Base-by-base conservation (phyloP, 306 rosid genomes). In the Quercus gilva region DNA sequence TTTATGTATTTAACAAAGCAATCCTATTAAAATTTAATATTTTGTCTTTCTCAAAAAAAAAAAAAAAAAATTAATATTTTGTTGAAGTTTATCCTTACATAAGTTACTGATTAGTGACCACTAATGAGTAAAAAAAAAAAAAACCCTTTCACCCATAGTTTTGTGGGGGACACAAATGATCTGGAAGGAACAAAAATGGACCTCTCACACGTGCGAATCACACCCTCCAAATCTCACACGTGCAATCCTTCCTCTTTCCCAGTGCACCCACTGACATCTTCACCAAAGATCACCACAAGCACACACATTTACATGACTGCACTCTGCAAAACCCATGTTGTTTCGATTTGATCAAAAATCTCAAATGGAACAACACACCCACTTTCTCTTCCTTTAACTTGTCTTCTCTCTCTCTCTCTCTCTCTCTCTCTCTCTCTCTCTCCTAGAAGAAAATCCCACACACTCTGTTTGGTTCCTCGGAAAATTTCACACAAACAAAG, bases 391-490 rank as follows among this genome's bases (percentile, higher is more conserved):
- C 18, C 67, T 60, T 1, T 25, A 7, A 4, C 8, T 59, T 21
- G 12, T 13, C 23, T 5, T 29, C 18, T 18, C 41, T 35, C 41
- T 35, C 41, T 35, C 41, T n/a, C n/a, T n/a, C n/a, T n/a, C n/a
- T n/a, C n/a, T 33, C 37, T 33, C 35, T 0, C 35, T 33, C 18
- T 65, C 49, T 9, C 45, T 31, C 15, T 19, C 33, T 20, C 43
- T 2, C n/a, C 37, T 18, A 33, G 55, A 20, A 57, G 76, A 52
- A 64, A 75, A 45, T 79, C 67, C 73, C 2, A 15, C 58, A 77
- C 37, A 72, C 59, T 84, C 61, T 49, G 63, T 69, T 43, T 76
- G 82, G 74, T 78, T 83, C 76, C 26, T 67, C 28, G 21, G 78
- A 55, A 83, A 63, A 67, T 75, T 57, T 21, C 21, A 75, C 52